Evolutionary conservation across 2,329 filamentous ascomycete species (phyloP).

Genomic region (Incumbomyces lentus): DNA sequence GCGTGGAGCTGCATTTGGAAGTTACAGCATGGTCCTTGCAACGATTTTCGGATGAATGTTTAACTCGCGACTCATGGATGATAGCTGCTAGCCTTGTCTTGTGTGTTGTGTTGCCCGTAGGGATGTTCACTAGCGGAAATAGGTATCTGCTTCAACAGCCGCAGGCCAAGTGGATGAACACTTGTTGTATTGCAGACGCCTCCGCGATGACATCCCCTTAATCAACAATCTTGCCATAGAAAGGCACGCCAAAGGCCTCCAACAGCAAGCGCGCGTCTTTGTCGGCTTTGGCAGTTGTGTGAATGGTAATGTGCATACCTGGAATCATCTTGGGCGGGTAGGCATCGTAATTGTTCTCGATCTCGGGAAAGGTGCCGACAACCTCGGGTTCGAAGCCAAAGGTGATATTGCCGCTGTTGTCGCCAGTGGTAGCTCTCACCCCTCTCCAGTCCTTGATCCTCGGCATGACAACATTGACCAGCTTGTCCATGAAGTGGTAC

Average conservation of each 20-base stretch:
- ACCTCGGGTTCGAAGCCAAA: constrained; percentile 69
- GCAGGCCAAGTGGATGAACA: too few relatives aligned
- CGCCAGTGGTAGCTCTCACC: constrained; percentile 64
- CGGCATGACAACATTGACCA: constrained; percentile 81
- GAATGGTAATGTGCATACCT: constrained; percentile 70
- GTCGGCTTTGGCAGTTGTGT: constrained; percentile 77
- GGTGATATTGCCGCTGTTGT: constrained; percentile 75
- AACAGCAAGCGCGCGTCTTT: constrained; percentile 71
- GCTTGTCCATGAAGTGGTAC: constrained; percentile 82
- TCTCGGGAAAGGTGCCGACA: constrained; percentile 79
- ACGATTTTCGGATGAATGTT: too few relatives aligned
- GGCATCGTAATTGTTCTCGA: constrained; percentile 84
- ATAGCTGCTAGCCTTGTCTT: too few relatives aligned
- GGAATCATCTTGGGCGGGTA: constrained; percentile 68
- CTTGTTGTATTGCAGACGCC: too few relatives aligned
- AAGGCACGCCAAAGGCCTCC: constrained; percentile 63
- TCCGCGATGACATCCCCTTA: constrained; percentile 22
- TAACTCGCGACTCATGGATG: too few relatives aligned
- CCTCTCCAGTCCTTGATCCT: constrained; percentile 95
- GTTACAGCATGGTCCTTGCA: too few relatives aligned
- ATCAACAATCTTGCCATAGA: constrained; percentile 61
- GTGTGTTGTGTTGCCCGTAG: too few relatives aligned
- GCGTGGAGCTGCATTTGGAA: too few relatives aligned
- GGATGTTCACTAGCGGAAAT: too few relatives aligned
- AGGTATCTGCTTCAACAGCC: too few relatives aligned